phyloP scores from a whole-genome alignment of 2,329 filamentous ascomycete genomes.

The Pseudogymnoascus pannorum region DNA sequence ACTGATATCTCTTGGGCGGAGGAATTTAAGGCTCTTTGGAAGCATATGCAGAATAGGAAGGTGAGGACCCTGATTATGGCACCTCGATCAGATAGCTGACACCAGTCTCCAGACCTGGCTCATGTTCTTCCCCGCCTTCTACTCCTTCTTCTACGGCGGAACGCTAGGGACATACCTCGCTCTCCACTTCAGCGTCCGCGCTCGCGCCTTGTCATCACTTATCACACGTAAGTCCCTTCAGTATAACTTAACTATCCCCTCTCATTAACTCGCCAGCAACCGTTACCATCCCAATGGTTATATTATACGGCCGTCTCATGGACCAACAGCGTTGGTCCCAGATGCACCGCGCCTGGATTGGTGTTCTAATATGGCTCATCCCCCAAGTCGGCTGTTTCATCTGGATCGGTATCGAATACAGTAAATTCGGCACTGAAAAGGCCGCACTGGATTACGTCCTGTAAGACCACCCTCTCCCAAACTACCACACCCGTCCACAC shows the following conservation, averaged over 20 bases:
- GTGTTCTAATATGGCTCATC: conserved; percentile 25
- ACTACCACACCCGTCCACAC: neutral
- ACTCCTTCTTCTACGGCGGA: conserved; percentile 34
- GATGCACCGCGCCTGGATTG: conserved; percentile 24
- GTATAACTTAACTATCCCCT: conserved; percentile 16
- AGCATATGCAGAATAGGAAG: conserved; percentile 23
- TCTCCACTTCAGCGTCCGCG: conserved; percentile 29
- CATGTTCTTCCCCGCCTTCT: conserved; percentile 30
- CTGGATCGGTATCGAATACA: conserved; percentile 25
- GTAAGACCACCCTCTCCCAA: conserved; percentile 8
- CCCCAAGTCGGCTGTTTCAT: conserved; percentile 28
- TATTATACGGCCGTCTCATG: conserved; percentile 20
- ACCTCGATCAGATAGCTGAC: neutral
- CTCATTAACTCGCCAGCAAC: conserved; percentile 1
- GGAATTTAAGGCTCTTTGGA: conserved; percentile 22
- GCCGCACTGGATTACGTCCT: conserved; percentile 14
- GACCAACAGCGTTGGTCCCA: conserved; percentile 27
- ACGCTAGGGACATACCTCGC: conserved; percentile 32
- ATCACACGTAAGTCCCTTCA: conserved; percentile 23
- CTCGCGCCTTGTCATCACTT: conserved; percentile 29
- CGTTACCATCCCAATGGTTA: conserved; percentile 15
- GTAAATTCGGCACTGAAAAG: conserved; percentile 15
- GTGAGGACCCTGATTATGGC: conserved; percentile 15
- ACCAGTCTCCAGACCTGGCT: conserved; percentile 25
- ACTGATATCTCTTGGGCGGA: conserved; percentile 16